A percentile compares a stretch with the other conserved stretches of the same genome.
Conservation (phyloP, 805 yeast genomes). For the Metschnikowia dekortorum region DNA sequence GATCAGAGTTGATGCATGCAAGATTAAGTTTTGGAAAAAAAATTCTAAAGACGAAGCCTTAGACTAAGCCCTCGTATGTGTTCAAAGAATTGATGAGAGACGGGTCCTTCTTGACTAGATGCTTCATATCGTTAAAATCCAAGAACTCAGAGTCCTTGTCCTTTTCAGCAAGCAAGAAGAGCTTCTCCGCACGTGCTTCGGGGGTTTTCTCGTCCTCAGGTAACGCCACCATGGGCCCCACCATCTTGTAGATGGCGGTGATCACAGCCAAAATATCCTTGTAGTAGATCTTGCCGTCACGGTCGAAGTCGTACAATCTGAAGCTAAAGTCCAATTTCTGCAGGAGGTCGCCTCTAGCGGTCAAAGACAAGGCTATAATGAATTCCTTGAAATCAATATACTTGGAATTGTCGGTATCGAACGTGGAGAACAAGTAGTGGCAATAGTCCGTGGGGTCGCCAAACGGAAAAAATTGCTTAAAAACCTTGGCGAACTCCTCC, state of each 20-base stretch:
- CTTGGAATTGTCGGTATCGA: conserved; percentile 78
- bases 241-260: conserved; percentile 86
- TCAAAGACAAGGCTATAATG: conserved; percentile 78
- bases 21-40: not conserved
- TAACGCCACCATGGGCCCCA: conserved; percentile 87
- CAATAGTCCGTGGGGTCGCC: conserved; percentile 95
- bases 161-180: conserved; percentile 71
- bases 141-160: conserved; percentile 59
- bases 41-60: not conserved
- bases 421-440: conserved; percentile 79
- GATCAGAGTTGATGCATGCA: not conserved
- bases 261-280: conserved; percentile 79
- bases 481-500: conserved; percentile 85
- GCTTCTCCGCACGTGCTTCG: conserved; percentile 76
- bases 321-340: conserved; percentile 91
- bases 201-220: conserved; percentile 92
- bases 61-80: conserved; percentile 77
- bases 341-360: conserved; percentile 78
- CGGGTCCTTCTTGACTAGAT: conserved; percentile 74
- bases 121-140: conserved; percentile 78
- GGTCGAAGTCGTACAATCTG: conserved; percentile 77
- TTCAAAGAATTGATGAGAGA: conserved; percentile 71
- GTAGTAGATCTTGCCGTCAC: conserved; percentile 70
- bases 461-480: conserved; percentile 96
- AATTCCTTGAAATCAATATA: conserved; percentile 89